These are phyloP conservation scores for Penicillium arizonense DNA, from an alignment of 495 filamentous ascomycete genomes.

Conservation along the genomic window DNA sequence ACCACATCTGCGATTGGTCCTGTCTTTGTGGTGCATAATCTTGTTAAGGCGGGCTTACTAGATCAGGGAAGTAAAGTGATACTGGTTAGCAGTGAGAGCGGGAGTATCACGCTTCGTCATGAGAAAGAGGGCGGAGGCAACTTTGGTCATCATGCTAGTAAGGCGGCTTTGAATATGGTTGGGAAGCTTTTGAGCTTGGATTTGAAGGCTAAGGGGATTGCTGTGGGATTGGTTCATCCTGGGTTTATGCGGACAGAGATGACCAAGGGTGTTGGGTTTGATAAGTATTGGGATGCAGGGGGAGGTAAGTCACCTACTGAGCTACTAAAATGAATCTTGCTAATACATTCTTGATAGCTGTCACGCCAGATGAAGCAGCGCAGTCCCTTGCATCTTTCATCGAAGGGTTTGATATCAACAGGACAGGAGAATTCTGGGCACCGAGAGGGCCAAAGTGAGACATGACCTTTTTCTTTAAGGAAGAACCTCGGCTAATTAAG, in stretches of 20 bases:
- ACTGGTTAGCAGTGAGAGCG: slow-evolving; percentile 65
- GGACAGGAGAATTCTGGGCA: slow-evolving; percentile 71
- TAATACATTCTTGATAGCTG: slow-evolving; percentile 40
- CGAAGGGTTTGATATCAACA: slow-evolving; percentile 58
- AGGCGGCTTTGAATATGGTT: slow-evolving; percentile 73
- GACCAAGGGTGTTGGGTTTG: slow-evolving; percentile 68
- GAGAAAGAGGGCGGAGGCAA: slow-evolving; percentile 69
- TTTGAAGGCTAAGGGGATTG: slow-evolving; percentile 59
- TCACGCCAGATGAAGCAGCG: slow-evolving; percentile 66
- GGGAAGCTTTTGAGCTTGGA: slow-evolving; percentile 69
- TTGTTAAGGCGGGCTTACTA: slow-evolving; percentile 54
- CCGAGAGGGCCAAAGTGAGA: slow-evolving; percentile 62
- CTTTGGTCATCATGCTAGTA: slow-evolving; percentile 71
- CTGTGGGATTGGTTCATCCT: slow-evolving; percentile 67
- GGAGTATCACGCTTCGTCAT: slow-evolving; percentile 66
- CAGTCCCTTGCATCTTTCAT: slow-evolving; percentile 60
- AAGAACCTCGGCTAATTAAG: background rate
- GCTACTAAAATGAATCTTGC: background rate
- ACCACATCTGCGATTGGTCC: slow-evolving; percentile 65
- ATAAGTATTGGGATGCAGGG: slow-evolving; percentile 66
- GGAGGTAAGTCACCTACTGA: slow-evolving; percentile 47
- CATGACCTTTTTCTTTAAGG: background rate
- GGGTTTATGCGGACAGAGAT: slow-evolving; percentile 77
- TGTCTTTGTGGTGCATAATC: slow-evolving; percentile 61
- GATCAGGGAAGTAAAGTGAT: slow-evolving; percentile 57